A percentile compares a stretch with the other conserved stretches of the same genome.
These are phyloP conservation scores for Graphilbum sp. DNA, from an alignment of 2,329 filamentous ascomycete species.

Conservation along the genomic window DNA sequence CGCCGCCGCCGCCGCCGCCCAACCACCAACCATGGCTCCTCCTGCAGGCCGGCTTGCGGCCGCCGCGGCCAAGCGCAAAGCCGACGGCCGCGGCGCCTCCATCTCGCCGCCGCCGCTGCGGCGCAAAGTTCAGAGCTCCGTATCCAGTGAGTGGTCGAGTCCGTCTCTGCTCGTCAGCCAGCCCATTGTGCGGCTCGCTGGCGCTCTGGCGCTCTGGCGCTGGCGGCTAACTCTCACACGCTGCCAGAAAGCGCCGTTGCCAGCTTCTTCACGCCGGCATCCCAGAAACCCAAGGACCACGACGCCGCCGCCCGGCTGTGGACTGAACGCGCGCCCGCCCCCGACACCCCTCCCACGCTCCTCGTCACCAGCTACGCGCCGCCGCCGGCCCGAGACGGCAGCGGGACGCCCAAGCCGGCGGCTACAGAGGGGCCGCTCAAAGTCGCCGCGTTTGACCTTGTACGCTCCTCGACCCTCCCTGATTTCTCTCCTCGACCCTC, in stretches of 20 bases:
- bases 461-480: background rate
- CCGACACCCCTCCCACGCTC: slow-evolving; percentile 38
- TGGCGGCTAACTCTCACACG: background rate
- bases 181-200: background rate
- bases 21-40: background rate
- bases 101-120: background rate
- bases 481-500: background rate
- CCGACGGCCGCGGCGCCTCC: background rate
- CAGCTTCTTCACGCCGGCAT: slow-evolving; percentile 76
- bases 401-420: too few species aligned
- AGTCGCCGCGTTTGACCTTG: slow-evolving; percentile 57
- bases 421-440: too few species aligned
- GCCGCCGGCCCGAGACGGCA: too few species aligned
- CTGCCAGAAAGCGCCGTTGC: slow-evolving; percentile 48
- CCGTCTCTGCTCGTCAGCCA: too few species aligned
- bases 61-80: background rate
- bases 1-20: too few species aligned
- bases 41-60: too few species aligned
- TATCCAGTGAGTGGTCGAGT: background rate
- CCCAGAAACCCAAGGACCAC: slow-evolving; percentile 66
- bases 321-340: slow-evolving; percentile 42
- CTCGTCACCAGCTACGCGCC: slow-evolving; percentile 58
- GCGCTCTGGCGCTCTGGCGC: background rate
- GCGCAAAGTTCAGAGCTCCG: background rate
- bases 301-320: too few species aligned